Evolutionary conservation across 2,329 filamentous ascomycete species (phyloP).

Genomic region (Fusarium verticillioides): DNA sequence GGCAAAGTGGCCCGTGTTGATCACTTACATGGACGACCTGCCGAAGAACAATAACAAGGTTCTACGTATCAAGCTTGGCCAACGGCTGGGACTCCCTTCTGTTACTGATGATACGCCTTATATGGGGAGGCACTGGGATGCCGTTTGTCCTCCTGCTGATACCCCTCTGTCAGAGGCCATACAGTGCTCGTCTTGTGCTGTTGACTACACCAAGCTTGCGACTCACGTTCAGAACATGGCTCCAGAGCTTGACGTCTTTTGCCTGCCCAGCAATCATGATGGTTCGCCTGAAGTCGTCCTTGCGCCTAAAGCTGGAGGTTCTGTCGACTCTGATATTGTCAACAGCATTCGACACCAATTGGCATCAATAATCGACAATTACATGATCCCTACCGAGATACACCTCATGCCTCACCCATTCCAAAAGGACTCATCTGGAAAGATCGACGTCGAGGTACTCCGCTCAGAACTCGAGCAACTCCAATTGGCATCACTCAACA

Average conservation of each 20-base stretch:
- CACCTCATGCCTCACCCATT: not conserved
- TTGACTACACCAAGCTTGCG: not conserved
- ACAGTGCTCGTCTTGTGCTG: accelerated
- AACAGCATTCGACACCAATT: not conserved
- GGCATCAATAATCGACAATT: not conserved
- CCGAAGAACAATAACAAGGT: conserved; percentile 23
- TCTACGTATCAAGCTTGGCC: not conserved
- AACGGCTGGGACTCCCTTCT: not conserved
- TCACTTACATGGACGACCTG: conserved; percentile 1
- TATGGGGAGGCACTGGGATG: conserved; percentile 4
- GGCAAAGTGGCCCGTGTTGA: conserved; percentile 3
- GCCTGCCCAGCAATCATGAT: not conserved
- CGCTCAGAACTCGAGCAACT: not conserved
- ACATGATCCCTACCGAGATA: not conserved
- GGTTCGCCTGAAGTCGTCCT: not conserved
- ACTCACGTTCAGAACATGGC: accelerated
- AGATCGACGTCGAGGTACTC: not conserved
- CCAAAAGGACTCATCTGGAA: accelerated
- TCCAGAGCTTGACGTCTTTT: not conserved
- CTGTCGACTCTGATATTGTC: too few species aligned
- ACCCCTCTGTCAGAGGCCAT: not conserved
- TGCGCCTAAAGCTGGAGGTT: not conserved
- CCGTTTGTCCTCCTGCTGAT: not conserved
- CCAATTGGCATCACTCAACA: not conserved
- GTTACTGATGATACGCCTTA: not conserved